These are phyloP conservation scores for Sugiyamaella chiloensis DNA, from an alignment of 805 yeast genomes.

Conservation along the genomic window DNA sequence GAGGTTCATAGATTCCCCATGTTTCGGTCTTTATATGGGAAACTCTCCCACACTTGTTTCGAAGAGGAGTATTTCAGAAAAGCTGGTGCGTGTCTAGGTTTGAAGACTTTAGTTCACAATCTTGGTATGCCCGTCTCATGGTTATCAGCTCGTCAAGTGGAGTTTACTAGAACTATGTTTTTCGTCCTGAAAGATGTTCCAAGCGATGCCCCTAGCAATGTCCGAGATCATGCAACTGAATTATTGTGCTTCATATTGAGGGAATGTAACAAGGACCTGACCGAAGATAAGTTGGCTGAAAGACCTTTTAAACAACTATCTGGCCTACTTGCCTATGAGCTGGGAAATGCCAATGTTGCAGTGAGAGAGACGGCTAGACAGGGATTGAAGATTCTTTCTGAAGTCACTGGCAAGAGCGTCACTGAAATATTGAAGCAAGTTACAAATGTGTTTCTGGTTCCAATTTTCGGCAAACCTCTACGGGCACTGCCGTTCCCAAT, in stretches of 20 bases:
- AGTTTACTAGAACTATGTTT: slow-evolving; percentile 78
- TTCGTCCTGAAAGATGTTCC: slow-evolving; percentile 91
- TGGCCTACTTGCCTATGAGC: slow-evolving; percentile 87
- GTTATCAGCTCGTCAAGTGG: slow-evolving; percentile 76
- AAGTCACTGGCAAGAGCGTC: slow-evolving; percentile 64
- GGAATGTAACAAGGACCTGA: slow-evolving; percentile 60
- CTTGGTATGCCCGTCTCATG: slow-evolving; percentile 65
- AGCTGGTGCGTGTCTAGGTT: slow-evolving; percentile 84
- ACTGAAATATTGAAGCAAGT: slow-evolving; percentile 79
- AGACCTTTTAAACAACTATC: slow-evolving; percentile 77
- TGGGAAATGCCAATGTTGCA: slow-evolving; percentile 79
- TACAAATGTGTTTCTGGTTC: slow-evolving; percentile 76
- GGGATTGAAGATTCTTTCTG: slow-evolving; percentile 64
- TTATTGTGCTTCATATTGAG: slow-evolving; percentile 61
- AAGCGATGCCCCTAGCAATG: slow-evolving; percentile 77
- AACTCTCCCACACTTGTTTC: slow-evolving; percentile 86
- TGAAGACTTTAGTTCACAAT: slow-evolving; percentile 68
- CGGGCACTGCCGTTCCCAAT: slow-evolving; percentile 96
- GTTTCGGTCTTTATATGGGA: slow-evolving; percentile 70
- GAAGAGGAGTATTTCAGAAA: slow-evolving; percentile 84
- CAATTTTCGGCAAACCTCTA: slow-evolving; percentile 94
- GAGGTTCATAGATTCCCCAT: slow-evolving; percentile 70
- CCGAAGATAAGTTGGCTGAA: slow-evolving; percentile 60
- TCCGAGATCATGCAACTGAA: slow-evolving; percentile 65
- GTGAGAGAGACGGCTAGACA: slow-evolving; percentile 81